phyloP scores from a whole-genome alignment of 352 stramenopile species.

The Aphanomyces stellatus region DNA sequence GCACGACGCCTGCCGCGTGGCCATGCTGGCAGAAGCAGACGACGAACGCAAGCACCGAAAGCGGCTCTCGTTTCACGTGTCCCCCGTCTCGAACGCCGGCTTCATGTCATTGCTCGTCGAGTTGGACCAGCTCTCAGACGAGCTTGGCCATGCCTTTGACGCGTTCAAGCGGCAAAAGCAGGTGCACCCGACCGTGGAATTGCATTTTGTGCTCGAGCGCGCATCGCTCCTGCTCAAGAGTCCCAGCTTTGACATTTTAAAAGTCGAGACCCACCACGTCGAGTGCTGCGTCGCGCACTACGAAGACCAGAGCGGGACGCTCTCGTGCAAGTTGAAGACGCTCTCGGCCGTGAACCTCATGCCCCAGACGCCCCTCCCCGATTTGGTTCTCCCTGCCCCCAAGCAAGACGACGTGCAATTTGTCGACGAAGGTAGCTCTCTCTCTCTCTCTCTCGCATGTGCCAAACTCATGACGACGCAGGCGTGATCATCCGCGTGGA shows the following conservation, averaged over 20 bases:
- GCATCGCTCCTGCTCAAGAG: conserved; percentile 54
- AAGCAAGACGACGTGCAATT: conserved; percentile 36
- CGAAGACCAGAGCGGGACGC: conserved; percentile 57
- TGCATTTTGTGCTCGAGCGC: conserved; percentile 46
- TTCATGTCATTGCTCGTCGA: background rate
- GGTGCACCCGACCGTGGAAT: conserved; percentile 45
- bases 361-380: conserved; percentile 57
- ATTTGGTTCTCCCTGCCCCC: conserved; percentile 36
- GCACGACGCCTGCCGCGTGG: background rate
- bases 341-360: conserved; percentile 58
- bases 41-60: conserved; percentile 13
- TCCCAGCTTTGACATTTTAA: conserved; percentile 53
- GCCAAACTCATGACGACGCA: too few relatives aligned
- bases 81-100: conserved; percentile 17
- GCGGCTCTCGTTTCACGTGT: conserved; percentile 30
- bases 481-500: conserved; percentile 66
- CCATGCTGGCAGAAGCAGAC: background rate
- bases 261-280: conserved; percentile 33
- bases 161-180: conserved; percentile 26
- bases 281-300: conserved; percentile 58
- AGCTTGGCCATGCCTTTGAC: background rate
- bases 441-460: background rate
- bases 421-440: conserved; percentile 30
- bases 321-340: conserved; percentile 45
- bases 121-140: background rate